phyloP scores from a whole-genome alignment of 108 stramenopile species.

The Discostella stelligeroides region DNA sequence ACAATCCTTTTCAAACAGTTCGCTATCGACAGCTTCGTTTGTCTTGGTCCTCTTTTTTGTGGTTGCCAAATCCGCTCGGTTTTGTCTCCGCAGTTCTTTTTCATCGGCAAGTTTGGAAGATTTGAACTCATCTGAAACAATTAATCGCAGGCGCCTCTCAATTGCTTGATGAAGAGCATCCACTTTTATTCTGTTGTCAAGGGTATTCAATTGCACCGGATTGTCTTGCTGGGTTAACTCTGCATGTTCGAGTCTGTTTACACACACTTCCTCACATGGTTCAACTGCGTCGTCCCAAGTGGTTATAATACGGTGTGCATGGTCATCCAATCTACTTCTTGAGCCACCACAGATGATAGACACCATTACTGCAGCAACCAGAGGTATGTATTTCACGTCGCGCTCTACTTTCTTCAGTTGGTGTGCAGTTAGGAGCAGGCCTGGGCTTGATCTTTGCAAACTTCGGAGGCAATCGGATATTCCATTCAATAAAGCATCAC shows the following conservation, averaged over 20 bases:
- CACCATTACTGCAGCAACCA: constrained; percentile 60
- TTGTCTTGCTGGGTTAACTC: background rate
- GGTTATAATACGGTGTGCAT: constrained; percentile 14
- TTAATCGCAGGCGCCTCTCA: constrained; percentile 25
- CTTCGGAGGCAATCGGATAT: constrained; percentile 67
- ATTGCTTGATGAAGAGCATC: constrained; percentile 17
- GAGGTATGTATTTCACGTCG: constrained; percentile 72
- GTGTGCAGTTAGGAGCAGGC: constrained; percentile 65
- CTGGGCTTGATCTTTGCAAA: constrained; percentile 72
- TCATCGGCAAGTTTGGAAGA: constrained; percentile 10
- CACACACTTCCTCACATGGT: too few species aligned
- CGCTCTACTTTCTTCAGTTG: constrained; percentile 70
- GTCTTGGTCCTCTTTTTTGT: constrained; percentile 11
- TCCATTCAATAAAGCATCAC: constrained; percentile 65
- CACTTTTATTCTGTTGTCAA: constrained; percentile 18
- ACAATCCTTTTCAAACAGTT: constrained; percentile 22
- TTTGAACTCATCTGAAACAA: constrained; percentile 39
- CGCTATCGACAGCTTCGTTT: constrained; percentile 7
- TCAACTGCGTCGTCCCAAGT: constrained; percentile 41
- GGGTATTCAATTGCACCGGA: background rate
- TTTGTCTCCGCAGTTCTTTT: constrained; percentile 19
- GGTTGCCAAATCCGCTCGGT: constrained; percentile 17
- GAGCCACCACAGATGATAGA: constrained; percentile 56
- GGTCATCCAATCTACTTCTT: constrained; percentile 14
- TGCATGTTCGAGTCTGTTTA: background rate